A percentile compares a stretch with the other conserved stretches of the same genome.
Conservation (phyloP, 768 basidiomycete genomes). For the Leccinum pellstonianum region DNA sequence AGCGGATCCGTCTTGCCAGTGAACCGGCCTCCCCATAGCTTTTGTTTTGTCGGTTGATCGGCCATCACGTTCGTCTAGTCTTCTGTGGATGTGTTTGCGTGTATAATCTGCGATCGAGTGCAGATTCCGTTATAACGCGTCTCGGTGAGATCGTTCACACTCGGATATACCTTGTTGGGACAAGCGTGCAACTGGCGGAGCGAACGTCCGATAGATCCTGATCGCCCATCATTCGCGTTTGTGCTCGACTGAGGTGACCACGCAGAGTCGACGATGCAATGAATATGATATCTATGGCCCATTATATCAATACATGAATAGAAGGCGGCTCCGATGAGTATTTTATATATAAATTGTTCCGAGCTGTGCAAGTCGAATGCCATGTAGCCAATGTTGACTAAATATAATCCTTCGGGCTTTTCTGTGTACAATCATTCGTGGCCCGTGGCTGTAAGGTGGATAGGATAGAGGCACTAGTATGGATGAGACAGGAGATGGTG, state of each 20-base stretch:
- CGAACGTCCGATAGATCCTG: not conserved
- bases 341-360: constrained; percentile 4
- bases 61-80: constrained; percentile 28
- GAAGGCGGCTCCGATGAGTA: not conserved
- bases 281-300: not conserved
- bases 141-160: constrained; percentile 1
- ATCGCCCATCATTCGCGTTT: not conserved
- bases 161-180: not conserved
- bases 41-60: constrained; percentile 56
- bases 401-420: constrained; percentile 5
- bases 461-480: not conserved
- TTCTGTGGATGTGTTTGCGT: not conserved
- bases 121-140: not conserved
- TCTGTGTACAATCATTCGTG: constrained; percentile 12
- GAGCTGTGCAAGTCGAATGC: constrained; percentile 2
- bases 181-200: not conserved
- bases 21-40: constrained; percentile 87
- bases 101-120: not conserved
- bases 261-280: not conserved
- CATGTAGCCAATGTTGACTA: constrained; percentile 1
- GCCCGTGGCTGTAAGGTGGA: not conserved
- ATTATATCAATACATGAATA: constrained; percentile 6
- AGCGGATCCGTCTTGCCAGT: constrained; percentile 80
- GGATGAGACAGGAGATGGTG: constrained; percentile 8
- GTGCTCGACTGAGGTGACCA: not conserved